Conservation (phyloP, 768 basidiomycete genomes). For the Boletus subparvulus region DNA sequence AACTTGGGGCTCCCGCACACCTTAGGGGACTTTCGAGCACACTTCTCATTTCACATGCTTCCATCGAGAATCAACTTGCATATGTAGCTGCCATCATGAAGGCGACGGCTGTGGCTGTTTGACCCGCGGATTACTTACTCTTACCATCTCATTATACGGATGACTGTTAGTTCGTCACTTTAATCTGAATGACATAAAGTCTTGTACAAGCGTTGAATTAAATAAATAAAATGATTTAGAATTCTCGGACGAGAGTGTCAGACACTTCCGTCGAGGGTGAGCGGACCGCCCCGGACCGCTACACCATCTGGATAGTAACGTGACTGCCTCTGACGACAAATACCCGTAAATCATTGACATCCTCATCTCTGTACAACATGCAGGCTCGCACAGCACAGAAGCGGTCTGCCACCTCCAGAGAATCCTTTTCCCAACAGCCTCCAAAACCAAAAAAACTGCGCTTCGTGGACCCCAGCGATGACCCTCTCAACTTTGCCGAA, state of each 20-base stretch:
- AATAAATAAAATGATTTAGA: no score
- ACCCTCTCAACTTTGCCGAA: constrained; percentile 73
- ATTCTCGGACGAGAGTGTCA: no score
- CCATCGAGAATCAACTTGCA: constrained; percentile 57
- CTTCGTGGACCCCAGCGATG: constrained; percentile 73
- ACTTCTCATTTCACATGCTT: constrained; percentile 54
- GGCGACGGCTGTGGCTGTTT: constrained; percentile 21
- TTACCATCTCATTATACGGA: background rate
- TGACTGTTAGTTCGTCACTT: background rate
- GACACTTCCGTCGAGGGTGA: no score
- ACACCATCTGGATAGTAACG: background rate
- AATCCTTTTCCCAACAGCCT: constrained; percentile 31
- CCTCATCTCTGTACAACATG: constrained; percentile 23
- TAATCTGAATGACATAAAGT: background rate
- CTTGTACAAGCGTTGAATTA: background rate
- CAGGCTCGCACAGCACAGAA: constrained; percentile 42
- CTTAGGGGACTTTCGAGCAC: constrained; percentile 45
- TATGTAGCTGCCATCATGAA: constrained; percentile 55
- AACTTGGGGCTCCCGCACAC: constrained; percentile 47
- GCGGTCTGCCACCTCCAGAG: constrained; percentile 41
- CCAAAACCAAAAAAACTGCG: constrained; percentile 65
- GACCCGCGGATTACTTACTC: background rate
- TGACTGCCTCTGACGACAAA: constrained; percentile 13
- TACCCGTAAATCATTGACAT: constrained; percentile 18
- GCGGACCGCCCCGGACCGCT: background rate